Evolutionary conservation across 1,284 basidiomycete species (phyloP).

Genomic region (Leccinum pallidistipes): DNA sequence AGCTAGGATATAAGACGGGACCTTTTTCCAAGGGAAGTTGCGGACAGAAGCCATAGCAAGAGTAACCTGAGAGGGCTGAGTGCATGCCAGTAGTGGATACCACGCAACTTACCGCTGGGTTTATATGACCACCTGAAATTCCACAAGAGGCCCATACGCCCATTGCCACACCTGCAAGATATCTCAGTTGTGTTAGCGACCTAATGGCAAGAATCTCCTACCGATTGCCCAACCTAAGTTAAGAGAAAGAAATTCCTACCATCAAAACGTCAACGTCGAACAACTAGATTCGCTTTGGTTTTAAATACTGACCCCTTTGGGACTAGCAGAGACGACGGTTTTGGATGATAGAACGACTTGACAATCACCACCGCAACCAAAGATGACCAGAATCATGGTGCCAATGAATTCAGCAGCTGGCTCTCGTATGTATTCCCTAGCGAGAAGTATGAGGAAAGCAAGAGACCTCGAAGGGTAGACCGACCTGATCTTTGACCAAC

Average conservation of each 20-base stretch:
- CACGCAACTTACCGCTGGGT: slow-evolving; percentile 57
- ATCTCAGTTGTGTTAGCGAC: slow-evolving; percentile 4
- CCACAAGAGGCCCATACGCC: slow-evolving; percentile 68
- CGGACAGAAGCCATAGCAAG: slow-evolving; percentile 67
- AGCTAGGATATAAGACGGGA: slow-evolving; percentile 68
- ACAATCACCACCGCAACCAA: slow-evolving; percentile 64
- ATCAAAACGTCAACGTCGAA: background rate
- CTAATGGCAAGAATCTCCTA: slow-evolving; percentile 20
- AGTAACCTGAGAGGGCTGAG: slow-evolving; percentile 50
- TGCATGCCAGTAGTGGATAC: slow-evolving; percentile 15
- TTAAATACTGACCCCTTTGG: slow-evolving; percentile 56
- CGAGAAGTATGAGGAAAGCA: background rate
- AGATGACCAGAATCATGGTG: slow-evolving; percentile 63
- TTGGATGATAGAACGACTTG: slow-evolving; percentile 61
- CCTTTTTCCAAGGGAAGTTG: slow-evolving; percentile 78
- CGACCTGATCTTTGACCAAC: slow-evolving; percentile 58
- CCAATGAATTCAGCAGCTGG: slow-evolving; percentile 71
- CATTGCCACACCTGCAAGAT: slow-evolving; percentile 45
- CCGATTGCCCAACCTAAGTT: slow-evolving; percentile 70
- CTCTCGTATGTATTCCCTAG: slow-evolving; percentile 52
- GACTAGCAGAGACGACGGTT: slow-evolving; percentile 48
- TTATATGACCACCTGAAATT: slow-evolving; percentile 77
- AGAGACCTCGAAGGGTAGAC: slow-evolving; percentile 12
- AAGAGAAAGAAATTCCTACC: slow-evolving; percentile 58
- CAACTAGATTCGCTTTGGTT: background rate